A percentile compares a stretch with the other conserved stretches of the same genome.
phyloP scores from a whole-genome alignment of 495 filamentous ascomycete genomes.

The Xylaria longipes region DNA sequence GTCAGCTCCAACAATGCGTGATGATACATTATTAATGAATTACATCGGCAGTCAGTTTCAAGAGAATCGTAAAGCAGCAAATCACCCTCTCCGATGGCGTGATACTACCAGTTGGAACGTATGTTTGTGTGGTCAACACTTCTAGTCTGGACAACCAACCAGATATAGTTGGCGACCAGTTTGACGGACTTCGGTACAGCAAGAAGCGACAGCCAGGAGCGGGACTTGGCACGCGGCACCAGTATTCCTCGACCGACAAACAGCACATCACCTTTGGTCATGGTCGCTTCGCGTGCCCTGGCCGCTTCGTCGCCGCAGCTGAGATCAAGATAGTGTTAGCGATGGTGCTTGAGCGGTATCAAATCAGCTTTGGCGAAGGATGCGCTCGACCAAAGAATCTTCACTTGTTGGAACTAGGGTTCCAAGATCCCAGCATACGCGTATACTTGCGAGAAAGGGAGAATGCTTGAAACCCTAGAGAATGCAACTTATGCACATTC shows the following conservation, averaged over 20 bases:
- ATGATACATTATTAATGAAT: not conserved
- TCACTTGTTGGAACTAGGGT: not conserved
- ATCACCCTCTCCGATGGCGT: not conserved
- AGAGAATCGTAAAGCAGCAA: not conserved
- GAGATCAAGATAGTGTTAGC: not conserved
- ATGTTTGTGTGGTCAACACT: not conserved
- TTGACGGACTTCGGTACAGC: not conserved
- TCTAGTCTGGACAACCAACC: not conserved
- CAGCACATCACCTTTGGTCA: not conserved
- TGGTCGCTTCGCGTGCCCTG: not conserved
- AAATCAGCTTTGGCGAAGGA: not conserved
- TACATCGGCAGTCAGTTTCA: not conserved
- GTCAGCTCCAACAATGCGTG: not conserved
- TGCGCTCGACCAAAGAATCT: not conserved
- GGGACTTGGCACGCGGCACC: not conserved
- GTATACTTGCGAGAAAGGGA: conserved; percentile 1
- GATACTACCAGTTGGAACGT: not conserved
- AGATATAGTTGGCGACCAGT: not conserved
- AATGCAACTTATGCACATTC: not conserved
- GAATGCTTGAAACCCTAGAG: not conserved
- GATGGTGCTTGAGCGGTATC: not conserved
- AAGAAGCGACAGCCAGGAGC: not conserved
- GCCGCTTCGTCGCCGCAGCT: not conserved
- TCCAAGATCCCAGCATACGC: conserved; percentile 19
- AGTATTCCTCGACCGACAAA: not conserved